Evolutionary conservation across 805 yeast genomes (phyloP).

Genomic region (Ogataea naganishii): DNA sequence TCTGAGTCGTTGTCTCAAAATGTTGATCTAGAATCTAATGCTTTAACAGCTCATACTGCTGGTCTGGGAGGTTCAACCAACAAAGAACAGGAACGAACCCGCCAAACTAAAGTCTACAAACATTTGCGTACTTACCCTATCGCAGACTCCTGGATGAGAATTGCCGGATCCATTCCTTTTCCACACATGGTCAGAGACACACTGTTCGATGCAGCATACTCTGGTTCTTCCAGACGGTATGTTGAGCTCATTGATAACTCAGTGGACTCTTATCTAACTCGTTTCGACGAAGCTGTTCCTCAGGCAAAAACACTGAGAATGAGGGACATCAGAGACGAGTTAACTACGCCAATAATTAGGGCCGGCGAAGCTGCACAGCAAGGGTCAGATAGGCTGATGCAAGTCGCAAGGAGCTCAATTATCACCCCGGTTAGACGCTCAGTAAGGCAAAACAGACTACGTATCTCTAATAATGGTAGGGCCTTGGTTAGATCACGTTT

Average conservation of each 20-base stretch:
- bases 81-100: neutral
- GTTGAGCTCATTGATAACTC: constrained; percentile 32
- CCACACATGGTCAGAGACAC: constrained; percentile 18
- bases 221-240: constrained; percentile 12
- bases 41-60: too few species aligned
- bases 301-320: constrained; percentile 45
- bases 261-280: constrained; percentile 45
- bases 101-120: constrained; percentile 24
- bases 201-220: constrained; percentile 16
- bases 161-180: constrained; percentile 15
- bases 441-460: too few species aligned
- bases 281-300: constrained; percentile 55
- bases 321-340: constrained; percentile 36
- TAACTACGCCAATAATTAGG: constrained; percentile 45
- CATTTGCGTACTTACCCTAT: constrained; percentile 43
- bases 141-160: constrained; percentile 25
- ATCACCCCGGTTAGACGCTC: constrained; percentile 42
- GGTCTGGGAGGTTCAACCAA: too few species aligned
- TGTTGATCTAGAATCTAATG: too few species aligned
- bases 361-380: constrained; percentile 31
- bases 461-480: constrained; percentile 55
- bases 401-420: too few species aligned
- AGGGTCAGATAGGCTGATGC: constrained; percentile 23
- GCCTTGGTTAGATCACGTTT: constrained; percentile 53
- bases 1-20: too few species aligned